phyloP scores from a whole-genome alignment of 768 basidiomycete genomes.

The Hysterangium stoloniferum region DNA sequence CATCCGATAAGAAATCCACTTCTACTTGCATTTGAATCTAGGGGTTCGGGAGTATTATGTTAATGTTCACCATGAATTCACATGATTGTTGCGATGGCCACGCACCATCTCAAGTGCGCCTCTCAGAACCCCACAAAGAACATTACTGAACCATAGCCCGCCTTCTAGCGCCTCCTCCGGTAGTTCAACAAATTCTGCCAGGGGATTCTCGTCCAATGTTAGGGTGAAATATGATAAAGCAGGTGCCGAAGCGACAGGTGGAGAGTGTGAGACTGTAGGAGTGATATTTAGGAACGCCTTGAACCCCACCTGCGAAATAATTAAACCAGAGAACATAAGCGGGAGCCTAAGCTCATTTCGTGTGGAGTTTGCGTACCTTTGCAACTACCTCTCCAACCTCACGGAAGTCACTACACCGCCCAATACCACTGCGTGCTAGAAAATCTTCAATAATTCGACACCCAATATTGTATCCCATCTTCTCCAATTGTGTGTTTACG shows the following conservation, averaged over 20 bases:
- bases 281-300: constrained; percentile 94
- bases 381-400: constrained; percentile 94
- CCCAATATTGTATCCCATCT: constrained; percentile 99
- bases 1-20: constrained; percentile 81
- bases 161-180: constrained; percentile 90
- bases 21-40: constrained; percentile 97
- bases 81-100: constrained; percentile 9
- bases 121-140: constrained; percentile 87
- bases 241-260: constrained; percentile 41
- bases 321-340: background rate
- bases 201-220: constrained; percentile 89
- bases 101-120: constrained; percentile 95
- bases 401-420: constrained; percentile 86
- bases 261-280: constrained; percentile 69
- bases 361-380: too few relatives aligned
- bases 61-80: constrained; percentile 9
- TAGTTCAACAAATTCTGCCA: constrained; percentile 95
- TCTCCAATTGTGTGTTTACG: constrained; percentile 94
- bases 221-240: constrained; percentile 49
- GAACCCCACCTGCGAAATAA: constrained; percentile 74
- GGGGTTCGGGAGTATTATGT: constrained; percentile 6
- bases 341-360: too few relatives aligned
- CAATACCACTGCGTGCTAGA: constrained; percentile 83
- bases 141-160: constrained; percentile 95
- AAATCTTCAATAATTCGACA: constrained; percentile 96